These are phyloP conservation scores for Aureobasidium sp. DNA, from an alignment of 2,329 filamentous ascomycete species.

Conservation along the genomic window DNA sequence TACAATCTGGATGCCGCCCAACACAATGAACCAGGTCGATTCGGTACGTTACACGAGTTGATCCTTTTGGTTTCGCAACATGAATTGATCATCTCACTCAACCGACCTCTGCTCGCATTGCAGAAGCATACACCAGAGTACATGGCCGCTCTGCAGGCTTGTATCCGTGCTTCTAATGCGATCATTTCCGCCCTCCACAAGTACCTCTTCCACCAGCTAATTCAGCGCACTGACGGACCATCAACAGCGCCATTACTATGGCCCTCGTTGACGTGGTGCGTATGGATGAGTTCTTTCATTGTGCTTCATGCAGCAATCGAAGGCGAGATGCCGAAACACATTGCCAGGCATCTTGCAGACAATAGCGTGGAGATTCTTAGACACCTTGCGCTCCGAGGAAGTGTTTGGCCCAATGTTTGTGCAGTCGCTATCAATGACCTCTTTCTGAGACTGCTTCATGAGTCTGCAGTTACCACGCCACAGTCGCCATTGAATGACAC, in stretches of 20 bases:
- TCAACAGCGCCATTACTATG: constrained; percentile 33
- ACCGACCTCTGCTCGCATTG: constrained; percentile 44
- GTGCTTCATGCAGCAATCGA: constrained; percentile 45
- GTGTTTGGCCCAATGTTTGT: constrained; percentile 18
- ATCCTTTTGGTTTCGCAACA: constrained; percentile 42
- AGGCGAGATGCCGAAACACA: constrained; percentile 33
- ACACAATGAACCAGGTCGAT: constrained; percentile 21
- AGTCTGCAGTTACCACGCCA: neutral
- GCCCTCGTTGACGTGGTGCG: constrained; percentile 47
- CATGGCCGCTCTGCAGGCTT: constrained; percentile 44
- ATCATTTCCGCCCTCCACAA: constrained; percentile 33
- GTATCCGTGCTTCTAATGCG: constrained; percentile 44
- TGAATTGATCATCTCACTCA: constrained; percentile 46
- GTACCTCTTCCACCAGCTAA: constrained; percentile 27
- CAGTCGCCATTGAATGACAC: neutral
- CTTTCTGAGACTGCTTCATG: neutral
- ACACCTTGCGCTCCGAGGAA: constrained; percentile 15
- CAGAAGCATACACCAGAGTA: constrained; percentile 39
- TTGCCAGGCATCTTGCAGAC: constrained; percentile 28
- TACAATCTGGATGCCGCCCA: constrained; percentile 23
- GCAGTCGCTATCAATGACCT: constrained; percentile 18
- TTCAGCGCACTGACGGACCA: constrained; percentile 14
- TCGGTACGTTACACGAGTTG: constrained; percentile 33
- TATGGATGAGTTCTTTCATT: constrained; percentile 49
- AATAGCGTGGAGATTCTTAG: constrained; percentile 16